Conservation (phyloP, 306 rosid genomes). For the Begonia peltatifolia region DNA sequence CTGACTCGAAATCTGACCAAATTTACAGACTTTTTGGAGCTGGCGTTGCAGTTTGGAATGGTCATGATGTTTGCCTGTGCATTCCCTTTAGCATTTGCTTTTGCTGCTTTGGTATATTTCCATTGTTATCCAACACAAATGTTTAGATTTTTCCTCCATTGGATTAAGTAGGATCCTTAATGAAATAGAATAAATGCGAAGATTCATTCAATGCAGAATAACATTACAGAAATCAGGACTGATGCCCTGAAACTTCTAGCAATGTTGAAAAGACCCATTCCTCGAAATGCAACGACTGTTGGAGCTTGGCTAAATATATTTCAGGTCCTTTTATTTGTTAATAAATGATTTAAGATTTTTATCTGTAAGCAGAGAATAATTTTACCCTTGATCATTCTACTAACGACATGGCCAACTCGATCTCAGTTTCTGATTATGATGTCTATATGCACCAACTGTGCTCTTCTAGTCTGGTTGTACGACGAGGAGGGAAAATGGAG, state of each 20-base stretch:
- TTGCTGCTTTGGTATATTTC: slow-evolving; percentile 58
- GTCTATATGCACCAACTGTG: slow-evolving; percentile 95
- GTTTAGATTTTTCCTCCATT: slow-evolving; percentile 5
- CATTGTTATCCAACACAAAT: slow-evolving; percentile 1
- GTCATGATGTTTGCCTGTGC: slow-evolving; percentile 98
- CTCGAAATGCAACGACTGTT: slow-evolving; percentile 67
- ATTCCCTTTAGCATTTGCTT: slow-evolving; percentile 82
- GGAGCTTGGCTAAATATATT: slow-evolving; percentile 98
- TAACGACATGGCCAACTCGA: neutral
- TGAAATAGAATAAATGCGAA: slow-evolving; percentile 7
- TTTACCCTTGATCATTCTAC: no score
- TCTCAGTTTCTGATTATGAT: slow-evolving; percentile 65
- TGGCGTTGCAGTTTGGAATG: slow-evolving; percentile 95
- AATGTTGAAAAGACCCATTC: slow-evolving; percentile 73
- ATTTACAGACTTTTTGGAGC: slow-evolving; percentile 78
- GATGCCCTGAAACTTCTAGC: slow-evolving; percentile 90
- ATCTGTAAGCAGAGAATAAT: no score
- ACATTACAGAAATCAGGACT: slow-evolving; percentile 82
- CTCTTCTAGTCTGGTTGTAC: slow-evolving; percentile 79
- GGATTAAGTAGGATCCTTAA: no score
- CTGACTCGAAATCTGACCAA: slow-evolving; percentile 9
- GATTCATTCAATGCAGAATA: slow-evolving; percentile 39
- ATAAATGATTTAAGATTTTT: neutral
- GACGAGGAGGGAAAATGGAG: slow-evolving; percentile 93
- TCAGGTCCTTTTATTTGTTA: slow-evolving; percentile 43